Evolutionary conservation across 495 filamentous ascomycete species (phyloP), one percentile per base, ranked within the genome.

Genomic region (Neurospora discreta): DNA sequence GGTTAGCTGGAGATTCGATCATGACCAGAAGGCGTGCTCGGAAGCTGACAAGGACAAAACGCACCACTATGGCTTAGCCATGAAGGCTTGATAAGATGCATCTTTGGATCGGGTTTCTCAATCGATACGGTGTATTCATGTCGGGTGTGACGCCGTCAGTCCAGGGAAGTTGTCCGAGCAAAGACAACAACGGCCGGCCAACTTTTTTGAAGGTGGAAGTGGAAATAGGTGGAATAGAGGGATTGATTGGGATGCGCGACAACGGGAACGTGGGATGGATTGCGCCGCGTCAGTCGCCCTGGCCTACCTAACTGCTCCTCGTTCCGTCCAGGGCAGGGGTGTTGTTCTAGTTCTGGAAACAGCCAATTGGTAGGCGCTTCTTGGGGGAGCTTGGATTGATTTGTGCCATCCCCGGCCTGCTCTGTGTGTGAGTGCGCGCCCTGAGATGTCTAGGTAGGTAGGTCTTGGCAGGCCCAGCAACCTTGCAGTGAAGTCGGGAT

Each of bases 61-160:
- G 74, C 85, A 94, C 93, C 92, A 84, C 91, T 91, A 85, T 97
- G 95, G 69, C 89, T 93, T 71, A 98, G 89, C 94, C 94, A 98
- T 73, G 90, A 87, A 72, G 95, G 95, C 85, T 94, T 95, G 80
- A 97, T 91, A 81, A 97, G 90, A 84, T 90, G 91, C 95, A 98
- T 86, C 73, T 68, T 79, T 33, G 73, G 26, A 43, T 70, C 41
- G 33, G 70, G 39, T 65, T 42, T 69, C 69, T 41, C 73, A 75
- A 73, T 73, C 16, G 68, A 72, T 69, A 77, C 42, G 69, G 71
- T 71, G 70, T 72, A 71, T 39, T 79, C 76, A 80, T 79, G 77
- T 78, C 79, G 77, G 72, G 65, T 67, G 71, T 40, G 39, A 30
- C 52, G 26, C 52, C 52, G 68, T 39, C 39, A 39, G 40, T 72